These are phyloP conservation scores for Goniomonas avonlea DNA, from an alignment of 78 protist genomes.

Conservation along the genomic window DNA sequence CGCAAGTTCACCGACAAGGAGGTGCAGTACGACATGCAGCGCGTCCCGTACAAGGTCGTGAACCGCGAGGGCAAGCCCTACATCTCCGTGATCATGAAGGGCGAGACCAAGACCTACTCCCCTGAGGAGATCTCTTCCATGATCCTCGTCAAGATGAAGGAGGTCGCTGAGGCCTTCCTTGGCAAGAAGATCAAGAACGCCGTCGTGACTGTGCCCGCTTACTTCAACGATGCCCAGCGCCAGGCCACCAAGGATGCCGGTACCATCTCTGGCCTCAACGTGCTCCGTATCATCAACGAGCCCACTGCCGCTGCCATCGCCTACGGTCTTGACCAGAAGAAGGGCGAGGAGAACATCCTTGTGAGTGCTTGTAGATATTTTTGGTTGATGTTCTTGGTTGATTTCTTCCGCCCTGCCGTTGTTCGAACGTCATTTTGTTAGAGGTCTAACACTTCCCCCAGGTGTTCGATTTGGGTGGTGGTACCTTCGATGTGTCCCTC, in stretches of 20 bases:
- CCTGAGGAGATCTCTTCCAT: conserved; percentile 97
- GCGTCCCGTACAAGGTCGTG: conserved; percentile 43
- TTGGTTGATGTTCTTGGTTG: background rate
- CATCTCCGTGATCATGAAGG: conserved; percentile 36
- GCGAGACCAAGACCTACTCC: conserved; percentile 35
- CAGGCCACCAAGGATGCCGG: conserved; percentile 94
- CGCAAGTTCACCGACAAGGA: conserved; percentile 27
- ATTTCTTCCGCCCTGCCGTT: background rate
- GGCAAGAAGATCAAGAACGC: conserved; percentile 74
- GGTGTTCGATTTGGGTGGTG: conserved; percentile 98
- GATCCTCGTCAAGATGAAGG: conserved; percentile 86
- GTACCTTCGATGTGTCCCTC: conserved; percentile 97
- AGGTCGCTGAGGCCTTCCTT: conserved; percentile 88
- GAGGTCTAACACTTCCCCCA: conserved; percentile 24
- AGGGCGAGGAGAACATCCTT: conserved; percentile 64
- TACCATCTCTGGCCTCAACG: conserved; percentile 81
- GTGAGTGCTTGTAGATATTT: background rate
- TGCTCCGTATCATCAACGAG: conserved; percentile 96
- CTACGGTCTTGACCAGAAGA: conserved; percentile 78
- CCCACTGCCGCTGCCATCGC: conserved; percentile 97
- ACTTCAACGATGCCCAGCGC: conserved; percentile 76
- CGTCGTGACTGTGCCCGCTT: conserved; percentile 75
- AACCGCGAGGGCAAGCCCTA: conserved; percentile 48
- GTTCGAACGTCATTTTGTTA: background rate
- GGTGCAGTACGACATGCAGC: conserved; percentile 32